Evolutionary conservation across 2,329 filamentous ascomycete species (phyloP).

Genomic region (Pseudocercospora crystallina): DNA sequence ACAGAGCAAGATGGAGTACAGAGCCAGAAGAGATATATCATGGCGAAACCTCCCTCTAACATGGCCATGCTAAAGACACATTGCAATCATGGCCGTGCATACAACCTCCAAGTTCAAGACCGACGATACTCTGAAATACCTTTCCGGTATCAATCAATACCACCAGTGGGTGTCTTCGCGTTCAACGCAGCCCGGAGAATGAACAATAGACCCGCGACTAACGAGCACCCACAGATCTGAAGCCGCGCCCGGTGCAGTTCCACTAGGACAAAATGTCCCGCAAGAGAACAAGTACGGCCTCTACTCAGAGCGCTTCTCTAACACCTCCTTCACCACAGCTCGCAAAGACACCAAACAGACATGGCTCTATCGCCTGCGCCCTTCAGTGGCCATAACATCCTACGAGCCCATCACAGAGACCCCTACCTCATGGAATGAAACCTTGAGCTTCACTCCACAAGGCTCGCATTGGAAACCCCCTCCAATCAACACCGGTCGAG

Average conservation of each 20-base stretch:
- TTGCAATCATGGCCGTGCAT: too few relatives aligned
- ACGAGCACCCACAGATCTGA: constrained; percentile 54
- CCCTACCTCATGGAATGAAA: constrained; percentile 7
- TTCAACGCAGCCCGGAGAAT: too few relatives aligned
- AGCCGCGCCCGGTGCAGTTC: constrained; percentile 72
- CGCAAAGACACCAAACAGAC: constrained; percentile 57
- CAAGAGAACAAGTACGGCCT: constrained; percentile 76
- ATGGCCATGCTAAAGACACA: too few relatives aligned
- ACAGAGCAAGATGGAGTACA: too few relatives aligned
- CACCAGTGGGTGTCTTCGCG: too few relatives aligned
- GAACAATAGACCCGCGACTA: too few relatives aligned
- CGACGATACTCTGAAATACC: too few relatives aligned
- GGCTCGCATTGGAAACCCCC: constrained; percentile 76
- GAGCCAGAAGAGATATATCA: too few relatives aligned
- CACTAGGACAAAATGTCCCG: constrained; percentile 74
- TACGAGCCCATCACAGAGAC: constrained; percentile 52
- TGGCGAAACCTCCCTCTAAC: too few relatives aligned
- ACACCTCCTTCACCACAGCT: constrained; percentile 59
- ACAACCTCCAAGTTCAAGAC: too few relatives aligned
- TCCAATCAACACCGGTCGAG: constrained; percentile 65
- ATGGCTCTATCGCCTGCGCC: constrained; percentile 58
- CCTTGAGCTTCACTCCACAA: constrained; percentile 65
- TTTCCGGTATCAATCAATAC: too few relatives aligned
- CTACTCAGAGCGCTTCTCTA: constrained; percentile 70
- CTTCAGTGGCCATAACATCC: constrained; percentile 57